These are phyloP conservation scores for Zygotorulaspora danielsina DNA, from an alignment of 805 yeast species.

Conservation along the genomic window DNA sequence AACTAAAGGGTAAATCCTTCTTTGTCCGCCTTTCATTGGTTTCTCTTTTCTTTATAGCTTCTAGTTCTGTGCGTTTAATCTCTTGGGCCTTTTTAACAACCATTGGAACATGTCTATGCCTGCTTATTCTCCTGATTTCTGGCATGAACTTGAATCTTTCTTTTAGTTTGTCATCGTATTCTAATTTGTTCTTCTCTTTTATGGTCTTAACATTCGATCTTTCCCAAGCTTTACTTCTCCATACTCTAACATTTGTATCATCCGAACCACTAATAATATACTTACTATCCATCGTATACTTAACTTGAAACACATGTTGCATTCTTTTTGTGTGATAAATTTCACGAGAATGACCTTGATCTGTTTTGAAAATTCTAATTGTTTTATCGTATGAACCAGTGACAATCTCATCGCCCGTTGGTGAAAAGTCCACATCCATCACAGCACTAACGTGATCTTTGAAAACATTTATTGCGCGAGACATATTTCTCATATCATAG, in stretches of 20 bases:
- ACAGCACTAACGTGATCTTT: constrained; percentile 97
- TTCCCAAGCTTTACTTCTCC: constrained; percentile 88
- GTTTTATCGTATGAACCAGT: constrained; percentile 96
- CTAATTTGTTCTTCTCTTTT: constrained; percentile 74
- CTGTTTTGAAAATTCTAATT: constrained; percentile 67
- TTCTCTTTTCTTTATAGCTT: constrained; percentile 73
- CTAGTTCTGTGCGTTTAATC: constrained; percentile 70
- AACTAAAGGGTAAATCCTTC: constrained; percentile 52
- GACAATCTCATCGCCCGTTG: constrained; percentile 94
- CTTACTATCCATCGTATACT: constrained; percentile 82
- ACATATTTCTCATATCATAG: constrained; percentile 95
- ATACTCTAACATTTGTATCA: constrained; percentile 89
- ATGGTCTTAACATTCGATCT: constrained; percentile 77
- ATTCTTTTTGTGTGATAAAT: constrained; percentile 94
- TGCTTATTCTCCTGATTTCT: constrained; percentile 80
- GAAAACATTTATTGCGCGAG: constrained; percentile 73
- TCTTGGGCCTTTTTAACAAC: constrained; percentile 86
- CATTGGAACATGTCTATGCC: constrained; percentile 89
- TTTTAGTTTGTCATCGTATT: constrained; percentile 86
- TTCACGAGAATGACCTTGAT: constrained; percentile 90
- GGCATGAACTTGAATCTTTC: constrained; percentile 96
- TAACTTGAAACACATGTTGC: constrained; percentile 88
- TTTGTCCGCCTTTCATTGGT: constrained; percentile 77
- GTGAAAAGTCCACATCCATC: constrained; percentile 89
- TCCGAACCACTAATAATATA: constrained; percentile 89